Evolutionary conservation across 345 rosid genomes (phyloP).

Genomic region (Punica granatum): DNA sequence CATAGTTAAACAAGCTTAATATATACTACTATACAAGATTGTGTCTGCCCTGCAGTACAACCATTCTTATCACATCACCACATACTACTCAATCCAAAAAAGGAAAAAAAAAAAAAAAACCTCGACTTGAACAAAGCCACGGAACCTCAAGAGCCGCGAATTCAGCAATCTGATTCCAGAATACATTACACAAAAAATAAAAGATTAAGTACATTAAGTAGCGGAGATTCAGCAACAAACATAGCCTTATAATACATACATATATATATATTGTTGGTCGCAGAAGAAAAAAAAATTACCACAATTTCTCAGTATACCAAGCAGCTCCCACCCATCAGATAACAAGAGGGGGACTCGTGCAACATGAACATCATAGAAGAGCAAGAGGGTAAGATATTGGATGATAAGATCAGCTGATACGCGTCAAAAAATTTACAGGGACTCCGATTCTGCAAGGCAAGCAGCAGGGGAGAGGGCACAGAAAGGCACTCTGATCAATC

Average conservation of each 20-base stretch:
- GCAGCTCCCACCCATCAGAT: not conserved
- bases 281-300: not conserved
- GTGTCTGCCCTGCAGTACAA: not conserved
- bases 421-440: conserved; percentile 9
- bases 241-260: not conserved
- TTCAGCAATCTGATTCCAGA: not conserved
- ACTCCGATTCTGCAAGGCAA: not conserved
- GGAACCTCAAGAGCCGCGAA: not conserved
- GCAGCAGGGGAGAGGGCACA: not conserved
- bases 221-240: not conserved
- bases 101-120: not conserved
- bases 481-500: not conserved
- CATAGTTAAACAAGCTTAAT: not conserved
- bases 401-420: conserved; percentile 8
- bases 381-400: not conserved
- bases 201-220: too few species aligned
- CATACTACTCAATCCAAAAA: not conserved
- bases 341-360: not conserved
- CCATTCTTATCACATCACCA: not conserved
- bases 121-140: not conserved
- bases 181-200: not conserved
- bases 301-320: not conserved
- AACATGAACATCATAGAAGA: not conserved
- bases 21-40: too few species aligned
- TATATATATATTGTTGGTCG: too few species aligned